Evolutionary conservation across 2,329 filamentous ascomycete genomes (phyloP).

Genomic region (Aspergillus fumigatiaffinis): DNA sequence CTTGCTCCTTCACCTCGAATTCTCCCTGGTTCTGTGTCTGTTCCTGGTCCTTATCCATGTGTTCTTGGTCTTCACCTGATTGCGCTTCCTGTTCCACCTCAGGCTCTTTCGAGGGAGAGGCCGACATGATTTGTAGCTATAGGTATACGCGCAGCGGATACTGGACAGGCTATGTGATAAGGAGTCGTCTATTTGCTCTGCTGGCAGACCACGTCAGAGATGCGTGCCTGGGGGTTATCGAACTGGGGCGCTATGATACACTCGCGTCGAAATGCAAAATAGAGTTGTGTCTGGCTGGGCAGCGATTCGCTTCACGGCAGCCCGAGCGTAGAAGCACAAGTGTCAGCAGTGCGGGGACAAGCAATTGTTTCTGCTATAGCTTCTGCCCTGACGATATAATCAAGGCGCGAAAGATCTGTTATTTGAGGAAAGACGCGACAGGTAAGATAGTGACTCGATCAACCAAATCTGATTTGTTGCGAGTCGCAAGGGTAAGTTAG

Average conservation of each 20-base stretch:
- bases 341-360: constrained; percentile 29
- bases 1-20: constrained; percentile 99
- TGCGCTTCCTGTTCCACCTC: constrained; percentile 89
- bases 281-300: constrained; percentile 32
- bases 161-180: constrained; percentile 30
- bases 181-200: constrained; percentile 34
- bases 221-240: constrained; percentile 23
- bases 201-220: constrained; percentile 46
- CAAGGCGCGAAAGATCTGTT: constrained; percentile 21
- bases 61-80: constrained; percentile 86
- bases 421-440: constrained; percentile 18
- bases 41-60: constrained; percentile 74
- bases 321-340: constrained; percentile 22
- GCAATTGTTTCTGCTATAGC: constrained; percentile 24
- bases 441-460: constrained; percentile 3
- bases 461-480: constrained; percentile 10
- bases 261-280: constrained; percentile 20
- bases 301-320: constrained; percentile 37
- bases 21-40: constrained; percentile 76
- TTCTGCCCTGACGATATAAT: constrained; percentile 25
- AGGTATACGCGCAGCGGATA: constrained; percentile 33
- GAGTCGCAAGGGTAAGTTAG: constrained; percentile 5
- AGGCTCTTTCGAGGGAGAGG: constrained; percentile 83
- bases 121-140: constrained; percentile 79
- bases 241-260: constrained; percentile 21